Conservation (phyloP, 495 filamentous ascomycete genomes). For the Lophiotrema nucula region DNA sequence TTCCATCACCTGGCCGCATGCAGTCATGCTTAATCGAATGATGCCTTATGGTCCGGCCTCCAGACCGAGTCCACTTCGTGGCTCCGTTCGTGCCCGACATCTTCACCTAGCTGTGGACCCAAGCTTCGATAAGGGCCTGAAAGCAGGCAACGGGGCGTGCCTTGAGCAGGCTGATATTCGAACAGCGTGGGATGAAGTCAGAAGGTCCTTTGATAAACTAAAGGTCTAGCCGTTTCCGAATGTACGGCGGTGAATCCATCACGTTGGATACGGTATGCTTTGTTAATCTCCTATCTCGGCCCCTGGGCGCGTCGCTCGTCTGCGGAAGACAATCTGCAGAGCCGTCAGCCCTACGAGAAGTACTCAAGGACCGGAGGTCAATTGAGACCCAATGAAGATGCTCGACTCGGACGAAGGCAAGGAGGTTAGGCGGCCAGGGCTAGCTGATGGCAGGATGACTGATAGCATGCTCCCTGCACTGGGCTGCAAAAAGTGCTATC, state of each 20-base stretch:
- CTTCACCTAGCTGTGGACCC: not conserved
- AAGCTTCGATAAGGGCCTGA: not conserved
- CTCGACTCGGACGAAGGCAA: no score
- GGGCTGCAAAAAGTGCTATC: not conserved
- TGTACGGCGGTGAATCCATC: conserved; percentile 16
- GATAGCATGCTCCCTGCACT: not conserved
- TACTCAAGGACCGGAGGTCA: not conserved
- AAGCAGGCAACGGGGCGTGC: not conserved
- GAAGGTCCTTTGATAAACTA: not conserved
- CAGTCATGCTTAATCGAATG: not conserved
- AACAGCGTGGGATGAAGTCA: not conserved
- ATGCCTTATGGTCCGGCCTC: no score
- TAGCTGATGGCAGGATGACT: not conserved
- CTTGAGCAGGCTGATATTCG: not conserved
- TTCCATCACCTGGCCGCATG: not conserved
- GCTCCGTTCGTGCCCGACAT: not conserved
- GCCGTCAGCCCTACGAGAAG: conserved; percentile 15
- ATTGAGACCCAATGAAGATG: not conserved
- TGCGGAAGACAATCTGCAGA: conserved; percentile 1
- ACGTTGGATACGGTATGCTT: no score
- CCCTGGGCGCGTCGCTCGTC: not conserved
- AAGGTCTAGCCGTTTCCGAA: conserved; percentile 18
- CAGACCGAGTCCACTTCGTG: not conserved
- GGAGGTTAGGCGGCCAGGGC: not conserved
- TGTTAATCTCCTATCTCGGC: not conserved